Conservation (phyloP, 208 protist species). For the Phytomonas sp. region DNA sequence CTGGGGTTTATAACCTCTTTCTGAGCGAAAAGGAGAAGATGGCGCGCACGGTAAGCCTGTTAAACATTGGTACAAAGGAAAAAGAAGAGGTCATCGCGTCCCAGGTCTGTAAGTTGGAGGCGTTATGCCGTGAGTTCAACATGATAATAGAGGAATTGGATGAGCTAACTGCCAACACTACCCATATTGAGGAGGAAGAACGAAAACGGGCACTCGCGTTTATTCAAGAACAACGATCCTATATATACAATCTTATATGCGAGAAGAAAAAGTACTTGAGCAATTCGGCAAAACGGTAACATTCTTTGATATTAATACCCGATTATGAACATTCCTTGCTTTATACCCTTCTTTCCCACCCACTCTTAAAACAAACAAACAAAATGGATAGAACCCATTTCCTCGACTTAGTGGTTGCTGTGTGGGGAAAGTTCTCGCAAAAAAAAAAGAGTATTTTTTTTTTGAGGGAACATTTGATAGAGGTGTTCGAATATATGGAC, state of each 20-base stretch:
- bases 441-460: not conserved
- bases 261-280: not conserved
- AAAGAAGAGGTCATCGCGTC: conserved; percentile 75
- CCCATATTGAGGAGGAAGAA: conserved; percentile 66
- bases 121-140: conserved; percentile 48
- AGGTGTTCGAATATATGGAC: not conserved
- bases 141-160: conserved; percentile 67
- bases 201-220: conserved; percentile 56
- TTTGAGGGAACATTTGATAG: not conserved
- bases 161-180: conserved; percentile 43
- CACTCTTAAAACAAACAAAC: not conserved
- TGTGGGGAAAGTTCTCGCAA: not conserved
- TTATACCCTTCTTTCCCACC: not conserved
- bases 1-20: conserved; percentile 77
- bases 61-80: conserved; percentile 60
- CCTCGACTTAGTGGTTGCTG: not conserved
- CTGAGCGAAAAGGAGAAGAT: conserved; percentile 67
- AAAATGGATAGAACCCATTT: not conserved
- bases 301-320: not conserved
- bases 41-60: conserved; percentile 48
- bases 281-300: not conserved
- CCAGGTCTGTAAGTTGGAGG: conserved; percentile 38
- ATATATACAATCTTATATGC: not conserved
- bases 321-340: not conserved
- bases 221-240: conserved; percentile 52